phyloP scores from a whole-genome alignment of 345 rosid species.

The Erodium maritimum region DNA sequence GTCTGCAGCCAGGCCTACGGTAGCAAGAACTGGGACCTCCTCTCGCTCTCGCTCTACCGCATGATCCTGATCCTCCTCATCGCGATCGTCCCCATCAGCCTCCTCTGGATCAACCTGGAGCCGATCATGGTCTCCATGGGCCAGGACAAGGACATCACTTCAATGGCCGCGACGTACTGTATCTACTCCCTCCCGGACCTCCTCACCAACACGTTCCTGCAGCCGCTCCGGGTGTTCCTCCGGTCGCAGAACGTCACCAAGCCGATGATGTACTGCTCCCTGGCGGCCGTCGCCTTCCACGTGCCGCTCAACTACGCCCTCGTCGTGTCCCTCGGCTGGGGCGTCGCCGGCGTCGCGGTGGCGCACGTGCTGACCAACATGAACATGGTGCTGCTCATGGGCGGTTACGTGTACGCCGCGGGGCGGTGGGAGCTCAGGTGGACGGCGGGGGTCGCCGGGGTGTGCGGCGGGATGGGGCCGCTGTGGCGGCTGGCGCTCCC shows the following conservation, averaged over 20 bases:
- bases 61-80: constrained; percentile 75
- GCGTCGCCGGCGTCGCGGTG: constrained; percentile 91
- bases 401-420: constrained; percentile 61
- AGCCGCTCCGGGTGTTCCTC: constrained; percentile 75
- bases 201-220: constrained; percentile 73
- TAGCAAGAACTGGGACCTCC: constrained; percentile 80
- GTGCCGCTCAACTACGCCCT: constrained; percentile 65
- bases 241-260: constrained; percentile 84
- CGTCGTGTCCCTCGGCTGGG: constrained; percentile 46
- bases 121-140: constrained; percentile 77
- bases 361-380: constrained; percentile 88
- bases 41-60: constrained; percentile 69
- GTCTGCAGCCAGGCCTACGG: constrained; percentile 97
- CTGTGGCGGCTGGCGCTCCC: constrained; percentile 80
- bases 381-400: constrained; percentile 67
- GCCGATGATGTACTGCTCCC: constrained; percentile 92
- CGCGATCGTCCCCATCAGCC: constrained; percentile 63
- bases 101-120: constrained; percentile 79
- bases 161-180: constrained; percentile 76
- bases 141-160: constrained; percentile 68
- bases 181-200: constrained; percentile 85
- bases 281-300: constrained; percentile 66
- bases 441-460: constrained; percentile 31
- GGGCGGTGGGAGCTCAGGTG: constrained; percentile 45
- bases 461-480: constrained; percentile 55